A percentile compares a stretch with the other conserved stretches of the same genome.
Conservation (phyloP, 441 rosid species). For the Gossypium gossypioides region DNA sequence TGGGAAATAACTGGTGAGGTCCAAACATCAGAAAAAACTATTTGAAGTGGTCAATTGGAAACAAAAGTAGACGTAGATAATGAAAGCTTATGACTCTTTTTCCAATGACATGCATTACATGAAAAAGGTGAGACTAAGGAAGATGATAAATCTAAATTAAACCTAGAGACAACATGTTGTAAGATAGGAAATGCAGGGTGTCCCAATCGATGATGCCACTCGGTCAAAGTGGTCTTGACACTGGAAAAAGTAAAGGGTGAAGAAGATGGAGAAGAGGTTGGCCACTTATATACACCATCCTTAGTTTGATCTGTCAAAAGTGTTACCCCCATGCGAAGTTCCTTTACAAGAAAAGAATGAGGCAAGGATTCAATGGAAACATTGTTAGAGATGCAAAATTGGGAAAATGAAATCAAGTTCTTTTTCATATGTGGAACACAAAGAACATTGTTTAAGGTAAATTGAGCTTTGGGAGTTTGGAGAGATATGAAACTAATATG, state of each 20-base stretch:
- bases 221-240: neutral
- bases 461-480: neutral
- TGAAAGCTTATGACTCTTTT: neutral
- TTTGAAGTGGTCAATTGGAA: neutral
- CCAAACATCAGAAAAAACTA: neutral
- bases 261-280: neutral
- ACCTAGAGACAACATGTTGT: neutral
- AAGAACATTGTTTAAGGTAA: neutral
- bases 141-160: neutral
- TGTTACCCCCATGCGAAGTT: neutral
- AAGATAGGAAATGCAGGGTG: neutral
- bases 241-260: neutral
- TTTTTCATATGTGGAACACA: neutral
- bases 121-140: neutral
- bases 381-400: neutral
- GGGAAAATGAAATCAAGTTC: neutral
- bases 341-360: neutral
- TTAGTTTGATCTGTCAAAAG: neutral
- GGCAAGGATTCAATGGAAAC: too few relatives aligned
- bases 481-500: neutral
- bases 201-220: neutral
- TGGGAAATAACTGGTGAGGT: neutral
- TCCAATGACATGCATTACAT: neutral
- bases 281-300: neutral
- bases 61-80: neutral